Base-by-base conservation (phyloP, 106 monocot genomes). In the Narthecium ossifragum region DNA sequence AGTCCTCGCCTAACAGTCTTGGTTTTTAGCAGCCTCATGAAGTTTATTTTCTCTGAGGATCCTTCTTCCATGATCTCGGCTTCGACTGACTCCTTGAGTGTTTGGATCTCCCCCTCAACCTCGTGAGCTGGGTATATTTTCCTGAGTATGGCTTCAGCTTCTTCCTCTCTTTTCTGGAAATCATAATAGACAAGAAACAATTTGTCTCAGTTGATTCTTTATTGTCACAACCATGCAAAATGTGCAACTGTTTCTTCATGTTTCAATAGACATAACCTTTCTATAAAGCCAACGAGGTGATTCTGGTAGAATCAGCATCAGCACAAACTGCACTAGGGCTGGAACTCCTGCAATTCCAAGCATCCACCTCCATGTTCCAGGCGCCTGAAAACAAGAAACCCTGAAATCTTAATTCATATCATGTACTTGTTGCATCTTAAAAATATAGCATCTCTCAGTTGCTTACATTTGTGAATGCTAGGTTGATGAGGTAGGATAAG, bases 321-420 rank as follows among this genome's bases (percentile, higher is more conserved):
- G 36, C 15, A 75, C 17, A 37, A 90, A 81, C 48, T 90, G 89
- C 20, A 81, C 8, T 4, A 90, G 10, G 26, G 89, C 84, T 6
- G 89, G 89, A 48, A 90, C 6, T 37, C 68, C 85, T n/a, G 89
- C 89, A 48, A 90, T 50, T 8, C 89, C 89, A 43, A 90, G 89
- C 87, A 92, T 83, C 87, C 86, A 92, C 53, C 92, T 78, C 92
- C 92, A 92, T 41, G 92, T 87, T 55, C 87, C 87, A 1, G 77
- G 83, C 22, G 72, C 83, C 90, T 90, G 49, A 30, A 43, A 38
- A 31, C 6, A 46, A 40, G 25, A 55, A 30, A 8, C 32, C 13
- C 8, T 48, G 18, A n/a, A 48, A 36, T 10, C 10, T 36, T 36
- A 5, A 36, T 36, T 36, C 36, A n/a, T n/a, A n/a, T n/a, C n/a